Evolutionary conservation across 1,139 yeast species (phyloP).

Genomic region (Sugiyamaella neomexicana): DNA sequence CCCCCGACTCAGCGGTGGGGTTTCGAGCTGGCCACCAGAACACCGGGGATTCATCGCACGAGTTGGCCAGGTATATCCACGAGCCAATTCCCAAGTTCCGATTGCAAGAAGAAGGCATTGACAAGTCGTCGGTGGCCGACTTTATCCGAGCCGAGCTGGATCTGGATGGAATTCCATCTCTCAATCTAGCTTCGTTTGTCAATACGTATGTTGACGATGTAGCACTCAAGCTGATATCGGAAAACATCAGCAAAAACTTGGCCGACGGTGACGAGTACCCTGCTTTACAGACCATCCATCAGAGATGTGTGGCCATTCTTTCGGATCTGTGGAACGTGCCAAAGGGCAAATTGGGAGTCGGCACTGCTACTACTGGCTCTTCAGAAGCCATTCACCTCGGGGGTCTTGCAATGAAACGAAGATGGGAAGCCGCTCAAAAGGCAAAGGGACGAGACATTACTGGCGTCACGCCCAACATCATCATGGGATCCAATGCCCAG

Average conservation of each 20-base stretch:
- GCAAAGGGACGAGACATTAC: constrained; percentile 51
- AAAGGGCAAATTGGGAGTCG: constrained; percentile 56
- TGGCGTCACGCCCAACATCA: constrained; percentile 64
- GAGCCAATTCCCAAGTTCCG: constrained; percentile 44
- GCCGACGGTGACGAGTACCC: constrained; percentile 96
- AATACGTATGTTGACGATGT: constrained; percentile 64
- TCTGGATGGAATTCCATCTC: constrained; percentile 79
- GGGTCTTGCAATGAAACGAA: constrained; percentile 86
- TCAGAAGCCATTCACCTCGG: constrained; percentile 93
- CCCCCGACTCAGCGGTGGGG: constrained; percentile 26
- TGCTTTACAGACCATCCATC: constrained; percentile 73
- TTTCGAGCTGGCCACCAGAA: constrained; percentile 20
- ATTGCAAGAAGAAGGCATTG: constrained; percentile 59
- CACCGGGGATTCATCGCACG: constrained; percentile 18
- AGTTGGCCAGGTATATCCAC: constrained; percentile 22
- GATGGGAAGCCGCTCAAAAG: constrained; percentile 72
- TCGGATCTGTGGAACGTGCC: constrained; percentile 84
- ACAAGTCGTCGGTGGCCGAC: constrained; percentile 55
- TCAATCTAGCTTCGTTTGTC: constrained; percentile 87
- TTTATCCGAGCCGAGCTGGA: constrained; percentile 71
- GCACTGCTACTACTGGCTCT: constrained; percentile 92
- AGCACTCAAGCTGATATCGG: constrained; percentile 54
- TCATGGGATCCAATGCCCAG: constrained; percentile 95
- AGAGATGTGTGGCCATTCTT: constrained; percentile 77
- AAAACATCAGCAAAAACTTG: constrained; percentile 79